A percentile compares a stretch with the other conserved stretches of the same genome.
Evolutionary conservation across 805 yeast species (phyloP).

Genomic region (Lachancea lanzarotensis): DNA sequence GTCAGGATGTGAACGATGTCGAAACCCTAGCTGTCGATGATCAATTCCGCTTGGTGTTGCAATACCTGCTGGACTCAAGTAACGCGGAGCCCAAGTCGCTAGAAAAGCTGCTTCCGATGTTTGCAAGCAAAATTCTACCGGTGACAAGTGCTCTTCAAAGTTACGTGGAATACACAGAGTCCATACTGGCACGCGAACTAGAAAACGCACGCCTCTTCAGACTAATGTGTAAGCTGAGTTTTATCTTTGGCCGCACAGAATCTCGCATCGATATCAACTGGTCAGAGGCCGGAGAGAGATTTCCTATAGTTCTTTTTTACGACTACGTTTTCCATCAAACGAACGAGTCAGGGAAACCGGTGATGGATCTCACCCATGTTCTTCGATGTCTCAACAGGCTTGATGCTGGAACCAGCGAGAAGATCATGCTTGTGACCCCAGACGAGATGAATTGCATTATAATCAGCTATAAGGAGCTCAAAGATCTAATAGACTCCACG

Average conservation of each 20-base stretch:
- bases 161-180: conserved; percentile 52
- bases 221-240: conserved; percentile 72
- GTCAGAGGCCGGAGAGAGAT: conserved; percentile 72
- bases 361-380: conserved; percentile 76
- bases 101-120: conserved; percentile 35
- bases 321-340: conserved; percentile 83
- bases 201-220: conserved; percentile 87
- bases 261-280: conserved; percentile 48
- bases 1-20: conserved; percentile 27
- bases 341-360: conserved; percentile 70
- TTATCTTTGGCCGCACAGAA: conserved; percentile 70
- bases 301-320: conserved; percentile 65
- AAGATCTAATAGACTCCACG: conserved; percentile 60
- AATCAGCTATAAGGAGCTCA: conserved; percentile 76
- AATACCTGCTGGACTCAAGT: conserved; percentile 29
- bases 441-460: conserved; percentile 84
- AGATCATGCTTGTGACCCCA: conserved; percentile 66
- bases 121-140: conserved; percentile 41
- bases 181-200: conserved; percentile 59
- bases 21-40: conserved; percentile 26
- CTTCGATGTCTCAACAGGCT: conserved; percentile 74
- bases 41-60: conserved; percentile 40
- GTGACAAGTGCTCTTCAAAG: conserved; percentile 46
- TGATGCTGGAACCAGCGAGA: conserved; percentile 88
- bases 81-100: conserved; percentile 14